Evolutionary conservation across 179 eudicot genomes (phyloP), one percentile per base, ranked within the genome.

Genomic region (Spergularia azorica): DNA sequence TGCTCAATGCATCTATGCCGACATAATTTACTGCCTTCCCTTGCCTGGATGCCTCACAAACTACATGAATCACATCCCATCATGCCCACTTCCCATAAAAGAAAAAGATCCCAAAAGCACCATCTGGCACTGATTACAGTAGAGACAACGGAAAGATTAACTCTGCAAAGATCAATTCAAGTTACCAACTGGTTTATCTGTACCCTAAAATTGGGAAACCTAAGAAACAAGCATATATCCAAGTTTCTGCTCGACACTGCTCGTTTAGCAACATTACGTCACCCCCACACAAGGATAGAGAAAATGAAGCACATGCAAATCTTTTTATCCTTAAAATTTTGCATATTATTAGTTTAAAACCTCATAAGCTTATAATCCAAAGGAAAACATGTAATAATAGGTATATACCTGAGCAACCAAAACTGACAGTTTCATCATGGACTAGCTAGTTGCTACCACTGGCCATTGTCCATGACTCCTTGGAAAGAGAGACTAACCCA

Each of bases 371-470:
- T n/a, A 39, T 16, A 62, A 56, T 3, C 21, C 20, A 51, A 41
- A 55, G 0, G 17, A 51, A 63, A 65, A 39, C 20, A 71, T 11
- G 4, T 39, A 36, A 36, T 36, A 36, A 36, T 36, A 36, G 0
- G 39, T 36, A 36, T 3, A 71, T 58, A 76, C 80, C 83, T 71
- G 26, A 80, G 63, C 41, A 54, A 41, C 54, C 55, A 38, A 39
- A 0, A 10, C 18, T 46, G 39, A 72, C 70, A 43, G 43, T 51
- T 39, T 15, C 14, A 16, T 71, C 70, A 71, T 21, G 3, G 59
- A 26, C 26, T 2, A 43, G 38, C 46, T 46, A 46, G 41, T 36
- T 20, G 74, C 56, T 13, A 50, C 76, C 16, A 20, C 6, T 36
- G 46, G n/a, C 50, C 41, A 16, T 8, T 20, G 58, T 66, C 66